Evolutionary conservation across 2,329 filamentous ascomycete genomes (phyloP), one percentile per base, ranked within the genome.

Genomic region (Epichloe elymi): DNA sequence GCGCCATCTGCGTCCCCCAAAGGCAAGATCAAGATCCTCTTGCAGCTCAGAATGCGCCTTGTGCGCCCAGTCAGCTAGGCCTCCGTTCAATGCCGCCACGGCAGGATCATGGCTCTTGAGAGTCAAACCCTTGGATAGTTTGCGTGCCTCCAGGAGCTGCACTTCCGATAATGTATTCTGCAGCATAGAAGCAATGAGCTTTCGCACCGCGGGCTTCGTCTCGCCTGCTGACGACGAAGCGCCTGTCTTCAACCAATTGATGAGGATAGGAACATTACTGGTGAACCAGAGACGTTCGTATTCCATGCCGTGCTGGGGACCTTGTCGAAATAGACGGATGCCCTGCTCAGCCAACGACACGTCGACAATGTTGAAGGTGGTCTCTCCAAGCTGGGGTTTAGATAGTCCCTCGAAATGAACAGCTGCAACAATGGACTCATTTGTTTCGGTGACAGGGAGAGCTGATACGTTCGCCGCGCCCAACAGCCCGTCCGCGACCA

Each of bases 21-120:
- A 91, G 0, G 88, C 89, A 43, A 80, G 70, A 56, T 91, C 85
- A 2, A 96, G 78, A 58, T 89, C 79, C 48, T 85, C 78, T 55
- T 88, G 86, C 7, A 97, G 75, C 66, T 97, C 91, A 1, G 81
- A 76, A 63, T 97, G 91, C 0, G 87, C 88, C 20, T 74, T 73
- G 60, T 91, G 83, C 0, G 89, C 83, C 88, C 90, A 96, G 3
- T 70, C 66, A 0, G 79, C 73, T 0, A 95, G 76, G 1, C 74
- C 75, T 2, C 66, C 63, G 42, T 79, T 72, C n/a, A 95, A 70
- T 8, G 74, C 55, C 62, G 3, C 52, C 3, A 52, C 38, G 6
- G 53, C 44, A 8, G 73, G 67, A 2, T 70, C 61, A 7, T 65
- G 56, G 1, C 59, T 57, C 36, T 62, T 59, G 11, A 62, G 52